Conservation (phyloP, 2,329 filamentous ascomycete species). For the Allantophomopsis cytisporea region DNA sequence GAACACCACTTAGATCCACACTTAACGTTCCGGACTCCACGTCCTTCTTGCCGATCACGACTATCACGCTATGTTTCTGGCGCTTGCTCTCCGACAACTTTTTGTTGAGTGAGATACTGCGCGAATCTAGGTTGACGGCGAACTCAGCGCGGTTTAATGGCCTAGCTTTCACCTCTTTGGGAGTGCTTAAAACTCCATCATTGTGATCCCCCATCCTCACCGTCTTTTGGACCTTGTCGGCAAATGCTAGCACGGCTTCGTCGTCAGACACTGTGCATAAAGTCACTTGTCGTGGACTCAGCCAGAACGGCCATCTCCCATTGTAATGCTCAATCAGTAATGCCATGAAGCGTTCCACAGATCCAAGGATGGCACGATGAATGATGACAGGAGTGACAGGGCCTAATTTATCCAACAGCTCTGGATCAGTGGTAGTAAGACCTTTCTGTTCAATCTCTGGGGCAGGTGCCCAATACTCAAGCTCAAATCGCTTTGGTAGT, state of each 20-base stretch:
- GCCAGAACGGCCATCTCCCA: conserved; percentile 77
- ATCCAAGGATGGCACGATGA: conserved; percentile 74
- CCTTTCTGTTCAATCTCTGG: conserved; percentile 44
- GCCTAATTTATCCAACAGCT: conserved; percentile 35
- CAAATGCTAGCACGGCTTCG: conserved; percentile 12
- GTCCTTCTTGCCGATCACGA: conserved; percentile 58
- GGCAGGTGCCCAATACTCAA: conserved; percentile 60
- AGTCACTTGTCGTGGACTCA: conserved; percentile 66
- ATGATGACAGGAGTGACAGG: conserved; percentile 64
- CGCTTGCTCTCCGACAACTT: conserved; percentile 61
- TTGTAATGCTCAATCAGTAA: conserved; percentile 73
- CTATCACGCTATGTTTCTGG: conserved; percentile 60
- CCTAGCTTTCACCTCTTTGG: neutral
- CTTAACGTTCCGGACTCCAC: conserved; percentile 42
- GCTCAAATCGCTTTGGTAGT: conserved; percentile 66
- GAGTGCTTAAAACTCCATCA: neutral
- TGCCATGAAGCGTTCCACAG: conserved; percentile 73
- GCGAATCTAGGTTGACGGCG: conserved; percentile 57
- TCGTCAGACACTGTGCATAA: conserved; percentile 60
- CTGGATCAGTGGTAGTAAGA: conserved; percentile 32
- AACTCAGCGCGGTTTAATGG: conserved; percentile 42
- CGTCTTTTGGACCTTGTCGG: conserved; percentile 6
- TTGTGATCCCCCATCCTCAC: conserved; percentile 1
- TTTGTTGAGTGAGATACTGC: conserved; percentile 44
- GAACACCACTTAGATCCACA: conserved; percentile 25